Conservation (phyloP, 2,329 filamentous ascomycete species). For the Mycocentrospora acerina region DNA sequence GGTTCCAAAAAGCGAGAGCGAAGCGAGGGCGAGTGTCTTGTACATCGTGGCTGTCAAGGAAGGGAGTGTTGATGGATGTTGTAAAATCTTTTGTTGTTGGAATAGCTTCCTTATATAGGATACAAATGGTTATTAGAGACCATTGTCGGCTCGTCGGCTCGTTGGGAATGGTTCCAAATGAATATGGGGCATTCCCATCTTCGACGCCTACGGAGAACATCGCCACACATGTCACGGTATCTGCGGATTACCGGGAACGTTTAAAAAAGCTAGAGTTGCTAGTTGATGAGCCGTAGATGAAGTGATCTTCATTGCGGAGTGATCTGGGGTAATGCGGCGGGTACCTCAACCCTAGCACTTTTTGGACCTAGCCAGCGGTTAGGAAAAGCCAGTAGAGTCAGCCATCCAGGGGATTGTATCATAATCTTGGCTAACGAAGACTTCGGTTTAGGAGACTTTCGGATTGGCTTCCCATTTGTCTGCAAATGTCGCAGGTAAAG, state of each 20-base stretch:
- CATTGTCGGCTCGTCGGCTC: conserved; percentile 15
- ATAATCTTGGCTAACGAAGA: no score
- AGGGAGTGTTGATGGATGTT: conserved; percentile 30
- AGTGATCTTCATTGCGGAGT: conserved; percentile 31
- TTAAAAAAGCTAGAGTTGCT: conserved; percentile 18
- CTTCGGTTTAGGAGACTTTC: no score
- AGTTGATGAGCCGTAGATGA: conserved; percentile 41
- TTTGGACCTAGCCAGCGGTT: no score
- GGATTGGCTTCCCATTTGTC: no score
- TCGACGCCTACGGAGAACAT: conserved; percentile 6
- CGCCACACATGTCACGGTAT: conserved; percentile 27
- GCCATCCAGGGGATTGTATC: no score
- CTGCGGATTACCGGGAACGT: conserved; percentile 36
- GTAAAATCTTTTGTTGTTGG: conserved; percentile 12
- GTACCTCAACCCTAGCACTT: no score
- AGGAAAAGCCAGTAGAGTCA: no score
- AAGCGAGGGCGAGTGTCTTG: conserved; percentile 42
- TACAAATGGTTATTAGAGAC: conserved; percentile 1
- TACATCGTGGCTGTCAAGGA: conserved; percentile 40
- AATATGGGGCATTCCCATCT: conserved; percentile 18
- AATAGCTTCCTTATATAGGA: conserved; percentile 30
- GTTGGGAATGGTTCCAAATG: conserved; percentile 17
- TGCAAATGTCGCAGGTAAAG: no score
- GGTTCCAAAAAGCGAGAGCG: conserved; percentile 43
- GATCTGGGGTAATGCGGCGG: conserved; percentile 33